Evolutionary conservation across 2,329 filamentous ascomycete species (phyloP).

Genomic region (Sporothrix globosa): DNA sequence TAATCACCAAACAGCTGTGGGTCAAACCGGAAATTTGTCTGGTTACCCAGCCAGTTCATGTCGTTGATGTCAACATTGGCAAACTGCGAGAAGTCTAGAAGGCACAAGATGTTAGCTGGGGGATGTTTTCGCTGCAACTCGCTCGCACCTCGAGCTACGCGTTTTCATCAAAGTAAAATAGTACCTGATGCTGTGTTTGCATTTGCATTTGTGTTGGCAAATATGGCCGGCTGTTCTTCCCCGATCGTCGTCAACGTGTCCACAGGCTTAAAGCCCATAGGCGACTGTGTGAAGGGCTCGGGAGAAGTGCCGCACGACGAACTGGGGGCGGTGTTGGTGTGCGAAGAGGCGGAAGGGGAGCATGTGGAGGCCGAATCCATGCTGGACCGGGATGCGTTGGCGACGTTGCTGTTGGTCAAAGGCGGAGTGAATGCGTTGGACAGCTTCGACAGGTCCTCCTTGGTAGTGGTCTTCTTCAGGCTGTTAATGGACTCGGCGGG

Average conservation of each 20-base stretch:
- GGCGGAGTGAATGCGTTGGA: conserved; percentile 63
- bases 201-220: conserved; percentile 47
- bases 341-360: conserved; percentile 66
- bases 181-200: conserved; percentile 37
- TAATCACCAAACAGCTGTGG: conserved; percentile 91
- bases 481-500: conserved; percentile 44
- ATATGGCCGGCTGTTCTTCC: conserved; percentile 61
- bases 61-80: conserved; percentile 56
- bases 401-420: conserved; percentile 49
- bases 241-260: conserved; percentile 68
- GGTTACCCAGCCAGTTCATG: conserved; percentile 75
- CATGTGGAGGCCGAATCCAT: conserved; percentile 60
- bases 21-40: conserved; percentile 85
- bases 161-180: conserved; percentile 1
- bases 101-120: conserved; percentile 16
- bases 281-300: conserved; percentile 74
- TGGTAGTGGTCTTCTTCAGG: conserved; percentile 46
- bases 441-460: conserved; percentile 59
- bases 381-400: conserved; percentile 54
- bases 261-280: conserved; percentile 64
- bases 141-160: conserved; percentile 6
- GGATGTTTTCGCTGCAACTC: background rate
- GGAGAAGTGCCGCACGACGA: conserved; percentile 78
- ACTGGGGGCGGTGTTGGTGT: conserved; percentile 61
- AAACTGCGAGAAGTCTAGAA: conserved; percentile 47